These are phyloP conservation scores for Aspergillus floridensis DNA, from an alignment of 2,329 filamentous ascomycete species.

Conservation along the genomic window DNA sequence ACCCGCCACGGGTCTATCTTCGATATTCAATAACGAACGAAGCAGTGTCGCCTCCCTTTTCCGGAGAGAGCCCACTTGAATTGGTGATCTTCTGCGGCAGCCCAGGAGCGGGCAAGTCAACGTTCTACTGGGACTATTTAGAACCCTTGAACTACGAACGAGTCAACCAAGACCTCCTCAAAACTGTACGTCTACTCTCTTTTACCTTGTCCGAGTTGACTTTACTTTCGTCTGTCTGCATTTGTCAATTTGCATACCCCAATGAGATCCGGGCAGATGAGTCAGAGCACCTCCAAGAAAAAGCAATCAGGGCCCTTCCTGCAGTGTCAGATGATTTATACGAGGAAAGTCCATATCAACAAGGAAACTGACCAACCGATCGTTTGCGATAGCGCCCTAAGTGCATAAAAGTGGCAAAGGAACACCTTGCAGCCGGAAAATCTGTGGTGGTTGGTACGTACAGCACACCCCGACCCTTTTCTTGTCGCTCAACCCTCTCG, in stretches of 20 bases:
- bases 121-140: slow-evolving; percentile 77
- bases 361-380: slow-evolving; percentile 4
- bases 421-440: slow-evolving; percentile 61
- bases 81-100: slow-evolving; percentile 84
- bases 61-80: slow-evolving; percentile 66
- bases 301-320: background rate
- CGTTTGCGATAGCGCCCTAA: slow-evolving; percentile 51
- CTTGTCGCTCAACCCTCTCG: slow-evolving; percentile 13
- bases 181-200: slow-evolving; percentile 51
- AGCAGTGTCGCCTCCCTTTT: slow-evolving; percentile 37
- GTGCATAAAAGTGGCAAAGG: slow-evolving; percentile 68
- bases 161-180: slow-evolving; percentile 87
- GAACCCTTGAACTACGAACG: slow-evolving; percentile 76
- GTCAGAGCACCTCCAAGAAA: background rate
- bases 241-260: background rate
- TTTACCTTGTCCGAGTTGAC: background rate
- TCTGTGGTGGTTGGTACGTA: slow-evolving; percentile 75
- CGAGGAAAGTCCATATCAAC: background rate
- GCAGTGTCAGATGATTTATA: background rate
- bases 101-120: slow-evolving; percentile 87
- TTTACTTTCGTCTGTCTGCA: background rate
- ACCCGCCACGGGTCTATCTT: background rate
- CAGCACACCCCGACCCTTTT: background rate
- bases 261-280: background rate
- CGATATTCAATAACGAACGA: slow-evolving; percentile 2